phyloP scores from a whole-genome alignment of 768 basidiomycete species.

The Pholiota molesta region DNA sequence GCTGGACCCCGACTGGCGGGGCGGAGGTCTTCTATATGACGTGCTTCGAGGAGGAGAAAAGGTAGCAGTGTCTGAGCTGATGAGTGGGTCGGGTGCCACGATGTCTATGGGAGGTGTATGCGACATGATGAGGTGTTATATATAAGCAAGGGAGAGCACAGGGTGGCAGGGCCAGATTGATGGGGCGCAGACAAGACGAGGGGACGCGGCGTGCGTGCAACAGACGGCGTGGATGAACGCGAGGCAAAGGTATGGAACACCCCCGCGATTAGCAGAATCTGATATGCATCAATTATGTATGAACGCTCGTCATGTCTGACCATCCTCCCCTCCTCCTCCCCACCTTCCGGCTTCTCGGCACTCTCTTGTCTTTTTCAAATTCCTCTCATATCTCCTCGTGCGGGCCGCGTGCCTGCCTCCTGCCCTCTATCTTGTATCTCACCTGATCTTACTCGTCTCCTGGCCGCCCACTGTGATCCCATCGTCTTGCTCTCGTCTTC shows the following conservation, averaged over 20 bases:
- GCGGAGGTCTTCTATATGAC: background rate
- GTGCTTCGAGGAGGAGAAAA: slow-evolving; percentile 16
- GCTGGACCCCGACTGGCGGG: slow-evolving; percentile 2
- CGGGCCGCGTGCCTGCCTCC: background rate
- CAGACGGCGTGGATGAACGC: slow-evolving; percentile 1
- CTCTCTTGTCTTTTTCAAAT: background rate
- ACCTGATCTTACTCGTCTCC: background rate
- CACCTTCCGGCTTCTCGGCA: slow-evolving; percentile 7
- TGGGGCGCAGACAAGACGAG: slow-evolving; percentile 1
- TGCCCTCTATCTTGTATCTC: background rate
- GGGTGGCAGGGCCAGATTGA: slow-evolving; percentile 7
- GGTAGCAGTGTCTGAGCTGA: slow-evolving; percentile 16
- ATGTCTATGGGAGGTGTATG: background rate
- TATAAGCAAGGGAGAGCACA: slow-evolving; percentile 3
- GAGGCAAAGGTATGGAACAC: slow-evolving; percentile 1
- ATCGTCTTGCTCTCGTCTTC: background rate
- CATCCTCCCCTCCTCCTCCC: background rate
- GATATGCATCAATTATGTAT: slow-evolving; percentile 1
- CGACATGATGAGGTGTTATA: slow-evolving; percentile 6
- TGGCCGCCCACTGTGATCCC: background rate
- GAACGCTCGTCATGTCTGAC: background rate
- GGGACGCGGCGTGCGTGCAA: slow-evolving; percentile 1
- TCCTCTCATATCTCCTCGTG: background rate
- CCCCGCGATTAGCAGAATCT: background rate
- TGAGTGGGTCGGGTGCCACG: background rate